Conservation (phyloP, 2,329 filamentous ascomycete species). For the Penicillium sp. region DNA sequence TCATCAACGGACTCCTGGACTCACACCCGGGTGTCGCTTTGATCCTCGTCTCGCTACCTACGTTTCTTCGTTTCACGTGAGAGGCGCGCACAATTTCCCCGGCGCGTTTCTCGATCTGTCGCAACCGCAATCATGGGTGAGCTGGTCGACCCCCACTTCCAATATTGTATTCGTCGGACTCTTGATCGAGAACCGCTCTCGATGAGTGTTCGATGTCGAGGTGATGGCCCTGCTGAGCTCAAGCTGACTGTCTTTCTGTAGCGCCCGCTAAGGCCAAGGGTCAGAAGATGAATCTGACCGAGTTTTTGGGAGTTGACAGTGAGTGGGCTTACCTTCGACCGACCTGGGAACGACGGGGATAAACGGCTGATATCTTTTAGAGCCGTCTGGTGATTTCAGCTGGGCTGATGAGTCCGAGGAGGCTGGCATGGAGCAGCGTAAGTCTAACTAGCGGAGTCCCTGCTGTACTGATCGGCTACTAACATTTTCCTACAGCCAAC, state of each 20-base stretch:
- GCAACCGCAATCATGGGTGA: constrained; percentile 57
- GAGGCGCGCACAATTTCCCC: constrained; percentile 37
- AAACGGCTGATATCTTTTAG: constrained; percentile 26
- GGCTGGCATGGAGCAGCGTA: constrained; percentile 2
- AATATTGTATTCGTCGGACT: not conserved
- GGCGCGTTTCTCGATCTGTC: constrained; percentile 36
- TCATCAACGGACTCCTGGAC: constrained; percentile 13
- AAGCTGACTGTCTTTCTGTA: constrained; percentile 39
- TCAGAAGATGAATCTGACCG: constrained; percentile 96
- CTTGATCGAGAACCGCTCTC: not conserved
- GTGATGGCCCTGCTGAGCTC: constrained; percentile 40
- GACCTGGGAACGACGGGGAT: constrained; percentile 4
- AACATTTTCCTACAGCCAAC: constrained; percentile 21
- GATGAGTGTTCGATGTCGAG: not conserved
- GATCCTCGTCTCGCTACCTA: constrained; percentile 9
- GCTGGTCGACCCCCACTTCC: constrained; percentile 20
- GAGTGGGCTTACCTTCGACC: constrained; percentile 39
- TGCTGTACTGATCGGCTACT: constrained; percentile 7
- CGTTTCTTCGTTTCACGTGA: constrained; percentile 20
- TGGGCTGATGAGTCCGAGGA: constrained; percentile 75
- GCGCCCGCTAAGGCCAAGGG: constrained; percentile 89
- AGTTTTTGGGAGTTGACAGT: constrained; percentile 92
- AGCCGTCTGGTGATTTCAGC: constrained; percentile 63
- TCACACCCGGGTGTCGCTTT: constrained; percentile 13
- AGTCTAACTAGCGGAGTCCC: constrained; percentile 5